Evolutionary conservation across 2,329 filamentous ascomycete genomes (phyloP), one percentile per base, ranked within the genome.

Genomic region (Curvularia lunata): DNA sequence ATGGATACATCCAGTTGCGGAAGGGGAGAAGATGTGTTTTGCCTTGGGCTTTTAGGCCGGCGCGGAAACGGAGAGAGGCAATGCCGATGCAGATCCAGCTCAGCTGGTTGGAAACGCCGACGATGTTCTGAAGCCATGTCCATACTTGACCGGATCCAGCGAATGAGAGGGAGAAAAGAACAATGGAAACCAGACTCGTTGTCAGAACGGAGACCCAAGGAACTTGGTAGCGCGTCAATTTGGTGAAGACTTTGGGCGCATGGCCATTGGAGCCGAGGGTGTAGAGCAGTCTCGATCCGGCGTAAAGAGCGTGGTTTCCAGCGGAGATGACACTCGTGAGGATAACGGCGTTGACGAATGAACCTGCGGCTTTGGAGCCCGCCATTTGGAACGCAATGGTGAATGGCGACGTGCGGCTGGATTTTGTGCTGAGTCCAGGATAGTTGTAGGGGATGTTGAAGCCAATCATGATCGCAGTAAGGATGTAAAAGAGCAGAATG

Each of bases 61-160:
- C 69, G 72, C 81, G 80, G 78, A 88, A 88, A 2, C 85, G 83
- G 23, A 88, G 74, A 66, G 83, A 86, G 5, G 86, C 81, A 52
- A 88, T 80, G 45, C 81, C 82, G 61, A 82, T 83, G 61, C 78
- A 80, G 48, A 82, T 79, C 84, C 83, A 86, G 32, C 79, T 81
- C 41, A 84, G 80, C 62, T 84, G 78, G 2, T 81, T 83, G 0
- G 80, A 82, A 0, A 82, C 79, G 49, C 81, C 90, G 18, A 86
- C 87, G 45, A 91, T 84, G 73, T 89, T 90, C 66, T 86, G 83
- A 69, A 91, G 88, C 86, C 88, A 91, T 88, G 40, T 82, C 72
- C 54, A 80, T 68, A 61, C 74, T 66, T 46, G 77, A 70, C 58
- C 74, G 64, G 65, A 74, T 74, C 54, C 77, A 70, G 54, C 79